Percentiles rank a stretch among this genome's conserved stretches.
Evolutionary conservation across 140 eudicot genomes (phyloP).

Genomic region (Erigeron philadelphicus): DNA sequence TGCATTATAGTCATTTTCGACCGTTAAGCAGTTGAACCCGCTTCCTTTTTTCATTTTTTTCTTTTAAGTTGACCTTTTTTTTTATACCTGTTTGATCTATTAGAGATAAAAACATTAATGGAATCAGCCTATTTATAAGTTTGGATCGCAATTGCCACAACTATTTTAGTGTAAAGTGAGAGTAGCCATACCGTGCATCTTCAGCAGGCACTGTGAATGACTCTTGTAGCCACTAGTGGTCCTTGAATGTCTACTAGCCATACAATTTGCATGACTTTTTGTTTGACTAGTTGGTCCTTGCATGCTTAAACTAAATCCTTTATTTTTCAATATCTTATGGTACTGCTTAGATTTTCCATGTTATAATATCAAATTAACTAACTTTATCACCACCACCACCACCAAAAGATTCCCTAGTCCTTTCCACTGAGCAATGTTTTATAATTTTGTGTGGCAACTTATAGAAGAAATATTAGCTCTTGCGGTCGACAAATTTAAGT

Average conservation of each 20-base stretch:
- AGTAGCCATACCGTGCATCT: conserved; percentile 22
- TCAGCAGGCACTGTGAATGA: conserved; percentile 19
- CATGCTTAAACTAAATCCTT: conserved; percentile 28
- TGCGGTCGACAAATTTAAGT: conserved; percentile 52
- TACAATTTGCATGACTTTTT: conserved; percentile 26
- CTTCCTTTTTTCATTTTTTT: neutral
- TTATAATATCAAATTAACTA: conserved; percentile 37
- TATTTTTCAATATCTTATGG: conserved; percentile 17
- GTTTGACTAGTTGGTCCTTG: conserved; percentile 29
- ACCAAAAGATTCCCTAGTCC: conserved; percentile 57
- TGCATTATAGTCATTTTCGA: neutral
- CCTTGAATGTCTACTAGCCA: conserved; percentile 32
- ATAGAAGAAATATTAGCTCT: conserved; percentile 35
- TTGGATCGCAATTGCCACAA: neutral
- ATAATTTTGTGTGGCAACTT: conserved; percentile 45
- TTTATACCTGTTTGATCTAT: neutral
- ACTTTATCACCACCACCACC: conserved; percentile 47
- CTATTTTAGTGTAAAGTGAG: conserved; percentile 18
- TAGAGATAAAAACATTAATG: conserved; percentile 1
- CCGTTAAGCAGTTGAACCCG: neutral
- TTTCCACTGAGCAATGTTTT: conserved; percentile 51
- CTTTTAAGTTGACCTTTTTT: neutral
- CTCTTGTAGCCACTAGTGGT: conserved; percentile 28
- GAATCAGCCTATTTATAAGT: conserved; percentile 1
- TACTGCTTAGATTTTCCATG: conserved; percentile 26